These are phyloP conservation scores for Xylariaceae sp. DNA, from an alignment of 2,329 filamentous ascomycete genomes.

Conservation along the genomic window DNA sequence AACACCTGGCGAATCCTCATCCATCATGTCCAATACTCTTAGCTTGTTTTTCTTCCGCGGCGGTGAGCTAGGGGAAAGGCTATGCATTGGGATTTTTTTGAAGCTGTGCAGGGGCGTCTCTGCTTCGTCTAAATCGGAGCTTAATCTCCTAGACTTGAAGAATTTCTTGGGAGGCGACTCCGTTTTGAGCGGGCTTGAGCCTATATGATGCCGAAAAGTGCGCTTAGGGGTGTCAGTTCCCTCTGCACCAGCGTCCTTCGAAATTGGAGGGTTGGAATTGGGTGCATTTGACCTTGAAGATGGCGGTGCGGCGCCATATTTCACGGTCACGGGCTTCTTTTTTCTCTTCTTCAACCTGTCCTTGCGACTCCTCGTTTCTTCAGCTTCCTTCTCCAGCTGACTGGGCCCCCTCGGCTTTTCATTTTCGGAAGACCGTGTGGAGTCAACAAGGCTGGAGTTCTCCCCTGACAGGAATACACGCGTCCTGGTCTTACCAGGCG, in stretches of 20 bases:
- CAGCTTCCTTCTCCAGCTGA: constrained; percentile 14
- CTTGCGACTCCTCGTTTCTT: constrained; percentile 5
- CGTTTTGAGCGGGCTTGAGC: neutral
- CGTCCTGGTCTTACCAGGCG: neutral
- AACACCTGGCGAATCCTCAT: no score
- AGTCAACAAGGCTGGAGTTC: constrained; percentile 18
- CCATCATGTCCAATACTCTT: no score
- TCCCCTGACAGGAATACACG: constrained; percentile 8
- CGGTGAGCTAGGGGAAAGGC: constrained; percentile 9
- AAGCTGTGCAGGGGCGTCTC: constrained; percentile 10
- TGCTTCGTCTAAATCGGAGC: constrained; percentile 10
- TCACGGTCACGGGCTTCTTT: constrained; percentile 4
- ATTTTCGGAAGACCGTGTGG: constrained; percentile 22
- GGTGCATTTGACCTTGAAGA: constrained; percentile 15
- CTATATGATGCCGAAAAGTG: neutral
- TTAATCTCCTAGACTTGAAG: constrained; percentile 6
- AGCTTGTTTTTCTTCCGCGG: no score
- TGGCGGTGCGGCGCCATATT: constrained; percentile 13
- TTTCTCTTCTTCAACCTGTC: constrained; percentile 3
- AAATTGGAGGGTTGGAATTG: constrained; percentile 10
- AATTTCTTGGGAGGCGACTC: constrained; percentile 5
- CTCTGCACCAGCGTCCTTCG: constrained; percentile 11
- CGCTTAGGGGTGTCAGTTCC: constrained; percentile 6
- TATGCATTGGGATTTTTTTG: constrained; percentile 6
- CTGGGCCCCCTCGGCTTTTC: constrained; percentile 1